Evolutionary conservation across 1,284 basidiomycete genomes (phyloP).

Genomic region (Ustilago curta): DNA sequence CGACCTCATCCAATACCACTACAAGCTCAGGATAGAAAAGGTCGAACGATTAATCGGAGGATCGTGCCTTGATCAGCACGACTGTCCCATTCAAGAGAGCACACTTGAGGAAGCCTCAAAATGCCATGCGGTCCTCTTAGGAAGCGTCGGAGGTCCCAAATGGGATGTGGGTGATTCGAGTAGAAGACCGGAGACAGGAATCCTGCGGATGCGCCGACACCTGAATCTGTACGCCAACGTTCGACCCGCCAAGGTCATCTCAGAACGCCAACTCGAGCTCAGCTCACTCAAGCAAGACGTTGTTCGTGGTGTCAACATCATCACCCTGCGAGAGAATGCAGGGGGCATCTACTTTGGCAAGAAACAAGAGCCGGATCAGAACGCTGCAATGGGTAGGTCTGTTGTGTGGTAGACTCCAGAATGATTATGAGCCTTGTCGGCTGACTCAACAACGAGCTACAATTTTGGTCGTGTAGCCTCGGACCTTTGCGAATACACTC

Average conservation of each 20-base stretch:
- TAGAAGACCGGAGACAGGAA: constrained; percentile 90
- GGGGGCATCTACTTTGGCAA: constrained; percentile 80
- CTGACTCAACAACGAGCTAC: background rate
- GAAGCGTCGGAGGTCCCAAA: constrained; percentile 95
- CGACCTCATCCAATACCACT: constrained; percentile 76
- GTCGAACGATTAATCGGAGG: constrained; percentile 34
- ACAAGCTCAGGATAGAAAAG: constrained; percentile 76
- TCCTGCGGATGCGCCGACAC: constrained; percentile 87
- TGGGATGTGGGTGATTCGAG: constrained; percentile 83
- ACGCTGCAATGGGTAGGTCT: constrained; percentile 38
- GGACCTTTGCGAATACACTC: constrained; percentile 76
- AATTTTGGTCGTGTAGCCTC: constrained; percentile 17
- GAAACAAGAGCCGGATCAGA: constrained; percentile 81
- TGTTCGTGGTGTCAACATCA: constrained; percentile 87
- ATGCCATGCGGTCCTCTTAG: constrained; percentile 71
- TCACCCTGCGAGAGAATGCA: constrained; percentile 89
- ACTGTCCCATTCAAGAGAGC: constrained; percentile 72
- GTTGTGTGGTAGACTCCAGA: background rate
- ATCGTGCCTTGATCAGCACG: constrained; percentile 36
- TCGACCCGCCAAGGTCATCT: constrained; percentile 92
- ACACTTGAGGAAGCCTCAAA: constrained; percentile 82
- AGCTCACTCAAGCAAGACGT: constrained; percentile 88
- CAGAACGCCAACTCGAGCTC: constrained; percentile 84
- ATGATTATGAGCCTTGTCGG: background rate
- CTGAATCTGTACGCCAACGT: constrained; percentile 97